These are phyloP conservation scores for Russula sp. DNA, from an alignment of 768 basidiomycete species.

Conservation along the genomic window DNA sequence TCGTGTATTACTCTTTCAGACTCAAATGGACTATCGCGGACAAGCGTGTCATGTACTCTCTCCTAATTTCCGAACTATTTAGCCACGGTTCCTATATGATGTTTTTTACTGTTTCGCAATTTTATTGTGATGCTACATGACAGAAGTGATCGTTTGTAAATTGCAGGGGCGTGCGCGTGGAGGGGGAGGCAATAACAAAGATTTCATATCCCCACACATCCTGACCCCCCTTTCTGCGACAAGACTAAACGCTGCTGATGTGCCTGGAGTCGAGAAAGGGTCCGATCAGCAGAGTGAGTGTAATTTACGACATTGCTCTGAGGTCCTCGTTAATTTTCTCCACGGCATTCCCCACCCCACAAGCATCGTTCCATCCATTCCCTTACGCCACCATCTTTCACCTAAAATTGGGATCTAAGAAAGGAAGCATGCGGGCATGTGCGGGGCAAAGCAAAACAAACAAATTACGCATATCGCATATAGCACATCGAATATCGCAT, in stretches of 20 bases:
- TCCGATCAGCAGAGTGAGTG: constrained; percentile 5
- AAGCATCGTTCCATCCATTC: background rate
- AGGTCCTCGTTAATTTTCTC: background rate
- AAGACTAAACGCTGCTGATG: background rate
- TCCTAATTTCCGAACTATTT: constrained; percentile 5
- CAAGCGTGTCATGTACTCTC: constrained; percentile 13
- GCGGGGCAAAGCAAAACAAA: background rate
- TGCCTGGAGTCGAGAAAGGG: background rate
- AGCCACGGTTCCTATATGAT: background rate
- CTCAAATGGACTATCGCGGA: constrained; percentile 8
- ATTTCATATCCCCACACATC: background rate
- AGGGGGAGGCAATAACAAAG: background rate
- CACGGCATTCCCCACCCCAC: background rate
- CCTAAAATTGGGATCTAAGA: background rate
- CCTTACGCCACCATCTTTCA: constrained; percentile 11
- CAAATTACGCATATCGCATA: too few species aligned
- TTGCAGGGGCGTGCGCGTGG: background rate
- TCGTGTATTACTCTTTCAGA: constrained; percentile 8
- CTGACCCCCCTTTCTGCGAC: background rate
- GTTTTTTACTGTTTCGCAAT: background rate
- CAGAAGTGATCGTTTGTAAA: constrained; percentile 4
- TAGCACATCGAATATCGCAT: too few species aligned
- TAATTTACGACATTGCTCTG: background rate
- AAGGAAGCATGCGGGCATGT: background rate
- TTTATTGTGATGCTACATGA: background rate